Conservation (phyloP, 2,329 filamentous ascomycete species). For the Colletotrichum abscissum region DNA sequence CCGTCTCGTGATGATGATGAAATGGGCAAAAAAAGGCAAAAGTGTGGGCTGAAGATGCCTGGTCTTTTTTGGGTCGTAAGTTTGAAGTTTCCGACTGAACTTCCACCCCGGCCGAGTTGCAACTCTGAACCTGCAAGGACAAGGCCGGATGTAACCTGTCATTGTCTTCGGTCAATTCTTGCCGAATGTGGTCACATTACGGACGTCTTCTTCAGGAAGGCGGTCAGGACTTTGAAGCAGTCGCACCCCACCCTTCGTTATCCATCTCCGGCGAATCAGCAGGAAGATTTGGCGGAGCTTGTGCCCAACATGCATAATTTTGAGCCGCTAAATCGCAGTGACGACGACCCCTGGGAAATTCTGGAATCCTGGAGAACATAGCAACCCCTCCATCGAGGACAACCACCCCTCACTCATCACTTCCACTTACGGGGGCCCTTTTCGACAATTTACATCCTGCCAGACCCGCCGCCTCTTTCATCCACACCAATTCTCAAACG, state of each 20-base stretch:
- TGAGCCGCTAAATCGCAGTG: constrained; percentile 26
- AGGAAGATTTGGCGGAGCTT: not conserved
- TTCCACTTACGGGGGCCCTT: constrained; percentile 6
- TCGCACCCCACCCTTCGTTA: not conserved
- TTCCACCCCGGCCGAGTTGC: constrained; percentile 11
- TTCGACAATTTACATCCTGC: constrained; percentile 24
- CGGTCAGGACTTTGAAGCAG: constrained; percentile 7
- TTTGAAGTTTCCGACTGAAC: constrained; percentile 31
- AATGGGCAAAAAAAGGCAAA: constrained; percentile 23
- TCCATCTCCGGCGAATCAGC: constrained; percentile 5
- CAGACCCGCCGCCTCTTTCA: constrained; percentile 7
- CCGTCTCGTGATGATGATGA: not conserved
- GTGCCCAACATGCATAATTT: constrained; percentile 30
- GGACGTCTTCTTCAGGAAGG: not conserved
- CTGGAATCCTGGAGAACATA: constrained; percentile 39
- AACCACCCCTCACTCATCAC: constrained; percentile 22
- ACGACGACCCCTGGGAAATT: constrained; percentile 34
- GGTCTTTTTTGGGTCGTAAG: not conserved
- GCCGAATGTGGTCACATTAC: not conserved
- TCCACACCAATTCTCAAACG: constrained; percentile 18
- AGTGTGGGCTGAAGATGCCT: constrained; percentile 5
- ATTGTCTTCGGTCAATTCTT: not conserved
- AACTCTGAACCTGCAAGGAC: constrained; percentile 7
- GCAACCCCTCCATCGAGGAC: constrained; percentile 35
- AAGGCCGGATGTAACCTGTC: not conserved